Evolutionary conservation across 202 grass and related monocot genomes (phyloP).

Genomic region (Schoenoplectus triqueter): DNA sequence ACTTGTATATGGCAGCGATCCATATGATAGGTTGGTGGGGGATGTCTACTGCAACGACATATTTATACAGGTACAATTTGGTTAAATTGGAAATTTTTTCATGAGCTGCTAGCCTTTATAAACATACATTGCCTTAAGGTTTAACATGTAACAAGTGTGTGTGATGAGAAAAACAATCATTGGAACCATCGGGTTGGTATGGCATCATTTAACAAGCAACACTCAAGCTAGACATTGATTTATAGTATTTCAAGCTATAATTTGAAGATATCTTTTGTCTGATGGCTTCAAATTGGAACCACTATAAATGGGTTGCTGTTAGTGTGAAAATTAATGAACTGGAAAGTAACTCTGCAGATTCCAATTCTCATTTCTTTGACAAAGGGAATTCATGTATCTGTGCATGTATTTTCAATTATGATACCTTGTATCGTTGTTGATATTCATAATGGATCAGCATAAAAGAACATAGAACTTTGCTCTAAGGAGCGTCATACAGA

Average conservation of each 20-base stretch:
- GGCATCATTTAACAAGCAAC: background rate
- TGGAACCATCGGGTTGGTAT: background rate
- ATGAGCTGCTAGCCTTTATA: background rate
- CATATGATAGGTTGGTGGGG: slow-evolving; percentile 55
- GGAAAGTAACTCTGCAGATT: background rate
- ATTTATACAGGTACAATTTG: slow-evolving; percentile 60
- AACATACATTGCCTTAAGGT: background rate
- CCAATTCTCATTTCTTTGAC: background rate
- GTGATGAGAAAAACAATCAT: background rate
- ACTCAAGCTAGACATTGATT: background rate
- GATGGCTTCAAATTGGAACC: background rate
- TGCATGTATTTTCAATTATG: background rate
- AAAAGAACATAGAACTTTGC: background rate
- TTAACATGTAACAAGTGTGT: background rate
- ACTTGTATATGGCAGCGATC: slow-evolving; percentile 55
- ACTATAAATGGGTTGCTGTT: background rate
- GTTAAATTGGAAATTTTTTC: background rate
- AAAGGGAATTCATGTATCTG: background rate
- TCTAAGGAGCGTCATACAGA: background rate
- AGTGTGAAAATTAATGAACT: background rate
- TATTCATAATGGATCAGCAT: background rate
- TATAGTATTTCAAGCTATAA: background rate
- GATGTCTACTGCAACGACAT: slow-evolving; percentile 57
- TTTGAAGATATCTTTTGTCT: background rate
- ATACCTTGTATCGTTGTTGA: background rate